phyloP scores from a whole-genome alignment of 2,329 filamentous ascomycete species.

The Pyrenophora tritici-repentis region DNA sequence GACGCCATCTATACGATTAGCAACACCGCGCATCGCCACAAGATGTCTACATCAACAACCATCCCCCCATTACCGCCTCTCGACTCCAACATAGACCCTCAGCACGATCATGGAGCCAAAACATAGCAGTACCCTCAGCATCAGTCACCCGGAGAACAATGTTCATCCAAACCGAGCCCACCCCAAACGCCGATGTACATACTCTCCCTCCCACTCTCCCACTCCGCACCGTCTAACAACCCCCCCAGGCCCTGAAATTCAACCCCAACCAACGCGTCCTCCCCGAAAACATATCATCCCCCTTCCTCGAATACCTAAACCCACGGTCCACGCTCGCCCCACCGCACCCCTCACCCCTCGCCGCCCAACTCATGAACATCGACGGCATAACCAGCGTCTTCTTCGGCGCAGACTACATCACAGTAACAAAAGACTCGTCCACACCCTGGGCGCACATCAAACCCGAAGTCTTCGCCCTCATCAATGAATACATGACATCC shows the following conservation, averaged over 20 bases:
- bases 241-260: conserved; percentile 77
- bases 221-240: neutral
- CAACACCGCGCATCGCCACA: conserved; percentile 34
- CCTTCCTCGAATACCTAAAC: conserved; percentile 89
- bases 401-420: conserved; percentile 95
- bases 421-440: conserved; percentile 85
- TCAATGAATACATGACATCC: conserved; percentile 87
- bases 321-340: conserved; percentile 86
- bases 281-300: conserved; percentile 70
- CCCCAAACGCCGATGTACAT: conserved; percentile 84
- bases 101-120: conserved; percentile 31
- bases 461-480: conserved; percentile 91
- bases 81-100: conserved; percentile 38
- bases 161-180: conserved; percentile 96
- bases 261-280: conserved; percentile 87
- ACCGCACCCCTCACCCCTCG: conserved; percentile 88
- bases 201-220: neutral
- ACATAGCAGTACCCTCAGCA: conserved; percentile 13
- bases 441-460: conserved; percentile 94
- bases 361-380: conserved; percentile 86
- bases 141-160: conserved; percentile 66
- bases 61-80: conserved; percentile 40
- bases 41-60: conserved; percentile 45
- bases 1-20: conserved; percentile 26
- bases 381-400: conserved; percentile 95